Conservation (phyloP, 2,329 filamentous ascomycete genomes). For the Ophiostoma sp. region DNA sequence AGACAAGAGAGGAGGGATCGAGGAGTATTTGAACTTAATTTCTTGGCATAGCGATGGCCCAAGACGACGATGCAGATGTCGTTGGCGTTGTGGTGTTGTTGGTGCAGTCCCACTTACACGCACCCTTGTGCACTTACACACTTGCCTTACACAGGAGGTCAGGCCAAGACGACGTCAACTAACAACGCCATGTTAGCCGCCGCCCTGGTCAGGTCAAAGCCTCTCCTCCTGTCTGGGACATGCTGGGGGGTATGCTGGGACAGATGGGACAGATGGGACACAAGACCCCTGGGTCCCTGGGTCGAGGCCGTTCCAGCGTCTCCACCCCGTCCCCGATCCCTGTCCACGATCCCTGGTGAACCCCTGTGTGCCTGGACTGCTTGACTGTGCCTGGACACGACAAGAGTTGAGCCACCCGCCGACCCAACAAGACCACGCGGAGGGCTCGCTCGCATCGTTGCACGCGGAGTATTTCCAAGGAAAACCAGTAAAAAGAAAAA, state of each 20-base stretch:
- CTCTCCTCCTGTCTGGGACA: slow-evolving; percentile 15
- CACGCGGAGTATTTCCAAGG: neutral
- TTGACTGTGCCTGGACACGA: neutral
- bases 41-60: neutral
- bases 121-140: neutral
- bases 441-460: neutral
- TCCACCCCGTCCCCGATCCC: slow-evolving; percentile 3
- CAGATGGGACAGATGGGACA: neutral
- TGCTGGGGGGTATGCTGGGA: neutral
- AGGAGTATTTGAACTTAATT: slow-evolving; percentile 21
- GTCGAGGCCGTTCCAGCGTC: neutral
- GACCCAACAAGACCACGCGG: slow-evolving; percentile 6
- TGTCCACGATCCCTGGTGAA: neutral
- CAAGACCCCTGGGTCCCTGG: neutral
- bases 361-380: slow-evolving; percentile 5
- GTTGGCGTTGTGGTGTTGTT: neutral
- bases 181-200: slow-evolving; percentile 9
- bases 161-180: slow-evolving; percentile 7
- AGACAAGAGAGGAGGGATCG: slow-evolving; percentile 15
- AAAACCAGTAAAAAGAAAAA: neutral
- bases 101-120: slow-evolving; percentile 14
- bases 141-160: neutral
- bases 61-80: neutral
- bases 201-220: slow-evolving; percentile 17
- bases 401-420: slow-evolving; percentile 6